Base-by-base conservation (phyloP, 768 basidiomycete genomes). In the Tulasnella sp. region DNA sequence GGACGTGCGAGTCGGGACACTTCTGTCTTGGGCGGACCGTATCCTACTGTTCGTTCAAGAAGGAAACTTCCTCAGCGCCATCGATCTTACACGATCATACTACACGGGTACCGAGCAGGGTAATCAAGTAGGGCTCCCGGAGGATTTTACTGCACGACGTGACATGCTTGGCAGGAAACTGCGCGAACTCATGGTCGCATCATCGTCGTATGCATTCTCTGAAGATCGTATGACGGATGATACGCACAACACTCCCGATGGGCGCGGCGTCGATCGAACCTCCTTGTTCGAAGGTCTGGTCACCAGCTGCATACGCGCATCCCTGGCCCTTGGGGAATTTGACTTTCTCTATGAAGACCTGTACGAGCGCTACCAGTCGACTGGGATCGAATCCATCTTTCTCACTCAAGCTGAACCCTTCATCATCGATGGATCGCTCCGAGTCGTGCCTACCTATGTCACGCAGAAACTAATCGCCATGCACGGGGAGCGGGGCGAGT, bases 11-110 rank as follows among this genome's bases (percentile, higher is more conserved):
- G 91, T 87, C 2, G 96, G 92, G 26, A 88, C 86, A 1, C 75
- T 98, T 21, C 74, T 93, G 29, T 90, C 91, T 1, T 99, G 96
- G 96, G 91, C 95, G 4, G 96, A 99, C 69, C 83, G 86, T 45
- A 84, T 98, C 23, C 74, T 99, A 45, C 77, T 81, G 0, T 80
- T 85, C 48, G 92, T 98, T 26, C 80, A 90, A 67, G 77, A 78
- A 9, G 92, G 93, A 13, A 84, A 97, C 68, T 95, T 97, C 68
- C 76, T 98, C 45, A 80, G 78, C 50, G 95, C 96, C 2, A 95
- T 98, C 63, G 85, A 94, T 55, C 75, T 94, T 23, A 80, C 89
- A 0, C 80, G 87, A 24, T 76, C 81, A 0, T 99, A 94, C 72
- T 92, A 91, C 70, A 73, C 80, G 15, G 85, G 83, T 8, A 80